Conservation (phyloP, 768 basidiomycete species). For the Chlorophyllum brunneum region DNA sequence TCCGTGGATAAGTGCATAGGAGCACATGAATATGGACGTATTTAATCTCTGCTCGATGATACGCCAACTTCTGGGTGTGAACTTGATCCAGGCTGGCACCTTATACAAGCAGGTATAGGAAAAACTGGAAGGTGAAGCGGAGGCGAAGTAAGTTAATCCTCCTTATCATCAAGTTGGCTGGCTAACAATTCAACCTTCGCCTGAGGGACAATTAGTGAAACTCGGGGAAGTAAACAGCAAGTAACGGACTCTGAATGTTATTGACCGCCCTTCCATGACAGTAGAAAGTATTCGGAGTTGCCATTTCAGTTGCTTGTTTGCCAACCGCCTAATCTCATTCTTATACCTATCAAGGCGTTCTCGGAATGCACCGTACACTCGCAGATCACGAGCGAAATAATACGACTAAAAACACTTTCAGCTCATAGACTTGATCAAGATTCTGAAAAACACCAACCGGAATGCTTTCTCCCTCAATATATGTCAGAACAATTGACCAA, state of each 20-base stretch:
- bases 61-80: conserved; percentile 61
- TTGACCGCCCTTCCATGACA: conserved; percentile 61
- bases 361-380: conserved; percentile 70
- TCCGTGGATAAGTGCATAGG: background rate
- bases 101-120: conserved; percentile 56
- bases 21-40: background rate
- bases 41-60: conserved; percentile 70
- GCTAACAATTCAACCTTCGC: conserved; percentile 25
- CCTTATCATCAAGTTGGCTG: conserved; percentile 15
- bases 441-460: conserved; percentile 48
- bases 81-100: conserved; percentile 68
- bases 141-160: conserved; percentile 8
- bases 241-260: conserved; percentile 58
- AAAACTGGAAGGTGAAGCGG: conserved; percentile 2
- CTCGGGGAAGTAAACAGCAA: background rate
- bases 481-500: conserved; percentile 65
- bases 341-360: conserved; percentile 44
- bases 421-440: background rate
- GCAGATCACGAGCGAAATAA: conserved; percentile 91
- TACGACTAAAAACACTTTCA: conserved; percentile 50
- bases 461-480: conserved; percentile 59
- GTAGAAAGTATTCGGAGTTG: conserved; percentile 63
- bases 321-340: conserved; percentile 40
- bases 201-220: background rate
- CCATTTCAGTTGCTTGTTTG: conserved; percentile 61